Conservation (phyloP, 2,329 filamentous ascomycete species). For the Fusarium mundagurra region DNA sequence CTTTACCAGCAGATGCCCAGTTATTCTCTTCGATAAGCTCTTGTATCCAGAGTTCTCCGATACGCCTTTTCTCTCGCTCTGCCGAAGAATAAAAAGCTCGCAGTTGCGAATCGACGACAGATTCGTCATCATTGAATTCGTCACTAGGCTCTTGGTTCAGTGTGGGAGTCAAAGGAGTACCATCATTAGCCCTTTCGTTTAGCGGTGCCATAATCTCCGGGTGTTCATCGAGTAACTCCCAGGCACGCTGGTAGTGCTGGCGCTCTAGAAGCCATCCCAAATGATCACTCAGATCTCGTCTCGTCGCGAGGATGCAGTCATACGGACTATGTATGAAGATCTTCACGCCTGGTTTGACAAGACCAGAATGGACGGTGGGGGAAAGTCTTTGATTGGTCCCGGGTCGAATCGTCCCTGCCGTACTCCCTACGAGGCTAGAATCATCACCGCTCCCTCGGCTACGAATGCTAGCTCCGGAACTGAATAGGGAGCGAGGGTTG, state of each 20-base stretch:
- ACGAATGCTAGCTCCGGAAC: conserved; percentile 81
- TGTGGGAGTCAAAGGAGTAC: conserved; percentile 53
- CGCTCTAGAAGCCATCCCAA: conserved; percentile 86
- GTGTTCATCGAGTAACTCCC: conserved; percentile 88
- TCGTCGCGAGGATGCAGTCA: conserved; percentile 92
- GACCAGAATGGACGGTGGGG: conserved; percentile 60
- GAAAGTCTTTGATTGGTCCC: conserved; percentile 38
- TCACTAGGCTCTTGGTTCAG: conserved; percentile 55
- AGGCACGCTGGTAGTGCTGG: conserved; percentile 83
- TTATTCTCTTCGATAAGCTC: conserved; percentile 79
- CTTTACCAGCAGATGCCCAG: conserved; percentile 80
- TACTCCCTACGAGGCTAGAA: conserved; percentile 58
- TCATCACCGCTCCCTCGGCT: conserved; percentile 71
- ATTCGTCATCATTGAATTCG: conserved; percentile 79
- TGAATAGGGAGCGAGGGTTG: conserved; percentile 88
- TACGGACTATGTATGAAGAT: conserved; percentile 97
- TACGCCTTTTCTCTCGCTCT: conserved; percentile 87
- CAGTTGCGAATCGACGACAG: conserved; percentile 65
- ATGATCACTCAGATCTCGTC: conserved; percentile 86
- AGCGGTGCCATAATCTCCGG: conserved; percentile 72
- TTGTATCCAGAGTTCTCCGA: conserved; percentile 93
- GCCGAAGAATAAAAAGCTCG: conserved; percentile 70
- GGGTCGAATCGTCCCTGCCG: conserved; percentile 45
- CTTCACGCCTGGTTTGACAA: conserved; percentile 69
- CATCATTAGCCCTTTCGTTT: conserved; percentile 53